These are phyloP conservation scores for Ustilago hordei DNA, from an alignment of 1,284 basidiomycete species.

Conservation along the genomic window DNA sequence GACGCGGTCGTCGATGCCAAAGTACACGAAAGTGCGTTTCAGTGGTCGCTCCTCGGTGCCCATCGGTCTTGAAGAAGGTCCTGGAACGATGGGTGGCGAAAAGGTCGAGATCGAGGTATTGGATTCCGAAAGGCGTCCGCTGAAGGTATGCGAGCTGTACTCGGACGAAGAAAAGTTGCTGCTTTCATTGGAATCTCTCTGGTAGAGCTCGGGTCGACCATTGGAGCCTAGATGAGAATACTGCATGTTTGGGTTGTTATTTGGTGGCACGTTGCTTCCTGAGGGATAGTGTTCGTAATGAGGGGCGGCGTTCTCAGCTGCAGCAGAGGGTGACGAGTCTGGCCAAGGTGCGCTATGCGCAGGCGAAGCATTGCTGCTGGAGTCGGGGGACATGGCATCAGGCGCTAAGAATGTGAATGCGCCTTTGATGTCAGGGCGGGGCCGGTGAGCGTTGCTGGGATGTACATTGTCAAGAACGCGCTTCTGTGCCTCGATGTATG, in stretches of 20 bases:
- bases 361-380: slow-evolving; percentile 13
- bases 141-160: slow-evolving; percentile 20
- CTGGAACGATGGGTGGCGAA: slow-evolving; percentile 28
- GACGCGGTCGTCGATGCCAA: slow-evolving; percentile 21
- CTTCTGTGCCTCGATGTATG: slow-evolving; percentile 51
- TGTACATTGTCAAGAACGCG: slow-evolving; percentile 28
- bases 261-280: not conserved
- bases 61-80: slow-evolving; percentile 29
- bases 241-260: slow-evolving; percentile 1
- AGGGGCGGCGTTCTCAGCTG: slow-evolving; percentile 7
- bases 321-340: not conserved
- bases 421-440: slow-evolving; percentile 10
- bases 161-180: slow-evolving; percentile 30
- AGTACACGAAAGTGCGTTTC: slow-evolving; percentile 28
- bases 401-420: slow-evolving; percentile 22
- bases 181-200: slow-evolving; percentile 37
- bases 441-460: not conserved
- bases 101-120: slow-evolving; percentile 29
- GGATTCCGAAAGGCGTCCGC: slow-evolving; percentile 22
- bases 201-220: slow-evolving; percentile 31
- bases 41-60: slow-evolving; percentile 30
- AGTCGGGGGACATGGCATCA: not conserved
- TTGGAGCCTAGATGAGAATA: slow-evolving; percentile 2
- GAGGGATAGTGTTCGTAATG: slow-evolving; percentile 32
- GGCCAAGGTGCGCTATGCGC: slow-evolving; percentile 5